A percentile compares a stretch with the other conserved stretches of the same genome.
phyloP scores from a whole-genome alignment of 2,329 filamentous ascomycete species.

The Hypoxylon sp. region DNA sequence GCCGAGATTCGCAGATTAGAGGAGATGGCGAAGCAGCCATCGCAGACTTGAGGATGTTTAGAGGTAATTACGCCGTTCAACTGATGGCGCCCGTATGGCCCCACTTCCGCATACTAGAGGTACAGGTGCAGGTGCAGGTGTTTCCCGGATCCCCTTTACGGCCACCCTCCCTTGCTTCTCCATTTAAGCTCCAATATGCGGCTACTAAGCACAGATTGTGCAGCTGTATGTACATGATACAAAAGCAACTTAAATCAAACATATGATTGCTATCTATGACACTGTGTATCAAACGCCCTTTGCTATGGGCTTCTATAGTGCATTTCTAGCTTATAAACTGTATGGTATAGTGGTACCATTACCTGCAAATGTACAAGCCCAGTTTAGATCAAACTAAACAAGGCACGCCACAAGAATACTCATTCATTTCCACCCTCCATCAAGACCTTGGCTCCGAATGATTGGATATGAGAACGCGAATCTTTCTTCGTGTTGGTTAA shows the following conservation, averaged over 20 bases:
- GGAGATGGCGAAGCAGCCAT: neutral
- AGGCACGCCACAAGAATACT: conserved; percentile 27
- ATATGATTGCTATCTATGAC: conserved; percentile 4
- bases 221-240: neutral
- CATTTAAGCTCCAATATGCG: conserved; percentile 4
- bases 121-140: neutral
- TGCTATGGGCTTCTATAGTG: conserved; percentile 10
- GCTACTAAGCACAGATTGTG: conserved; percentile 2
- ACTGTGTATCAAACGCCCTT: conserved; percentile 6
- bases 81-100: neutral
- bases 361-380: neutral
- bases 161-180: conserved; percentile 16
- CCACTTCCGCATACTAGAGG: conserved; percentile 1
- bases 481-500: conserved; percentile 18
- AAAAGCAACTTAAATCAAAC: neutral
- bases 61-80: conserved; percentile 20
- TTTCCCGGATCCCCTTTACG: conserved; percentile 11
- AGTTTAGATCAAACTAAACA: conserved; percentile 17
- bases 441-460: conserved; percentile 10
- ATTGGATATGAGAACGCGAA: conserved; percentile 25
- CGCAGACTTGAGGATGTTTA: neutral
- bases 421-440: conserved; percentile 27
- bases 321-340: conserved; percentile 1
- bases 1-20: neutral
- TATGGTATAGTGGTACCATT: conserved; percentile 4